phyloP scores from a whole-genome alignment of 306 rosid species.

The Mimosa bimucronata region DNA sequence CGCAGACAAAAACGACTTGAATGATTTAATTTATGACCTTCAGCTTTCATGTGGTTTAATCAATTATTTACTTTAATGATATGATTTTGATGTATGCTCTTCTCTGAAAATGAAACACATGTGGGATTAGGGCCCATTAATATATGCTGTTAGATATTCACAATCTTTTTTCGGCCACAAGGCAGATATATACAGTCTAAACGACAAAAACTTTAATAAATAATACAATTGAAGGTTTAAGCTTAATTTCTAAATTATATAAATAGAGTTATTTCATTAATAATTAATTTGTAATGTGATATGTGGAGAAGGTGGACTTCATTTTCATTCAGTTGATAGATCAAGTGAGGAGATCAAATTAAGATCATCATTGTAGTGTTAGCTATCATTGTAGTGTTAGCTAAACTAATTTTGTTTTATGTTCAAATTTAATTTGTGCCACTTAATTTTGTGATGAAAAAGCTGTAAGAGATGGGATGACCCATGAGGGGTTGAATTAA shows the following conservation, averaged over 20 bases:
- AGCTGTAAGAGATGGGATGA: no score
- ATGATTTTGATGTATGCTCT: neutral
- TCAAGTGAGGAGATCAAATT: no score
- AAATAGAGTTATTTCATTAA: neutral
- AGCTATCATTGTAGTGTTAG: no score
- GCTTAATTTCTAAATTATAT: neutral
- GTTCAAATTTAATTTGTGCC: no score
- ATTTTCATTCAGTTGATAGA: no score
- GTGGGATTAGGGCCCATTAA: slow-evolving; percentile 9
- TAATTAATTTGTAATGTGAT: no score
- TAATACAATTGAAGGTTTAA: no score
- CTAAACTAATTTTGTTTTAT: neutral
- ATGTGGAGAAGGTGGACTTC: neutral
- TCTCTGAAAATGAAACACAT: neutral
- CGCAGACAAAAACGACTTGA: neutral
- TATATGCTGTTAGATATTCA: neutral
- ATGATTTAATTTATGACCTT: slow-evolving; percentile 1
- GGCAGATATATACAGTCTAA: neutral
- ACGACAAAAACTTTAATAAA: neutral
- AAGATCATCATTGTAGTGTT: neutral
- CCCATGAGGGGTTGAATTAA: no score
- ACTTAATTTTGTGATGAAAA: neutral
- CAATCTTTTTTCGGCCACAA: neutral
- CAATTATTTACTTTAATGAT: neutral
- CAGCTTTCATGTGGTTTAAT: neutral